A percentile compares a stretch with the other conserved stretches of the same genome.
phyloP scores from a whole-genome alignment of 78 protist species.

The Isochrysis galbana region DNA sequence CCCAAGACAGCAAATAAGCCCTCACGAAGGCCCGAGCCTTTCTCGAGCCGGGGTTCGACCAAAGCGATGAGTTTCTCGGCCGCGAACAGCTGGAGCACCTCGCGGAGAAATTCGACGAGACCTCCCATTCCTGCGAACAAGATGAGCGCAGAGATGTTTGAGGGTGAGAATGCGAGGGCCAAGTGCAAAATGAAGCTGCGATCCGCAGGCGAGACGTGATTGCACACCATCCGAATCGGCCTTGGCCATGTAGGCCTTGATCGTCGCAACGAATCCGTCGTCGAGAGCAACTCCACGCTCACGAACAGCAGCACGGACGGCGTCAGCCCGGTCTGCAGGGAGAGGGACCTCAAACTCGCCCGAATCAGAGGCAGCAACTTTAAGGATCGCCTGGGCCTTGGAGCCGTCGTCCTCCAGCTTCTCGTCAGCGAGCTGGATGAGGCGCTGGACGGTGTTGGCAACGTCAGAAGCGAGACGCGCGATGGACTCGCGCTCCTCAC shows the following conservation, averaged over 20 bases:
- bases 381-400: not conserved
- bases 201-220: not conserved
- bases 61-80: not conserved
- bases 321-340: not conserved
- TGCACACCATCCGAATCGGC: not conserved
- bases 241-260: not conserved
- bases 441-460: not conserved
- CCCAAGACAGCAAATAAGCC: not conserved
- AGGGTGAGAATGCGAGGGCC: too few species aligned
- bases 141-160: too few species aligned
- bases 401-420: not conserved
- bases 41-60: not conserved
- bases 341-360: slow-evolving; percentile 1
- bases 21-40: not conserved
- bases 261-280: not conserved
- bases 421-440: not conserved
- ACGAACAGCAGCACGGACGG: not conserved
- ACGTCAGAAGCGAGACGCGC: not conserved
- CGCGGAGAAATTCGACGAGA: not conserved
- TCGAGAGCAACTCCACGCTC: not conserved
- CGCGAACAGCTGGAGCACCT: slow-evolving; percentile 7
- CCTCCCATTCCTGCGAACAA: not conserved
- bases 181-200: too few species aligned
- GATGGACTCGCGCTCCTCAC: not conserved
- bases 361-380: not conserved